Evolutionary conservation across 2,329 filamentous ascomycete genomes (phyloP).

Genomic region (Xylariaceae sp.): DNA sequence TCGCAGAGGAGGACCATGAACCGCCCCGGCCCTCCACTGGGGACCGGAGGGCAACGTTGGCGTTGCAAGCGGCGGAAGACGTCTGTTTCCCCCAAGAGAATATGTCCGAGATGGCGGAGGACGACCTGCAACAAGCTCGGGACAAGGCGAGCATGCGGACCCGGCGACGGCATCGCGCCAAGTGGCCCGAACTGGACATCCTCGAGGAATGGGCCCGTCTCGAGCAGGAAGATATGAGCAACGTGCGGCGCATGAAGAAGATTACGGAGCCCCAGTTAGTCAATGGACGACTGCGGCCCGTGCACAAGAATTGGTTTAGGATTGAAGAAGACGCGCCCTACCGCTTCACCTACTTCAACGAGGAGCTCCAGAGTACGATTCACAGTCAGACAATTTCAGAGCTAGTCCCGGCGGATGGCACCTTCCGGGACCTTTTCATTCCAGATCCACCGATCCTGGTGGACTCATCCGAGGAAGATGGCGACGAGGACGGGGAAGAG

Average conservation of each 20-base stretch:
- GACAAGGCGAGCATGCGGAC: conserved; percentile 33
- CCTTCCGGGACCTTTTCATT: conserved; percentile 83
- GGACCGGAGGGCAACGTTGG: conserved; percentile 52
- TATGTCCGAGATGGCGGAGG: conserved; percentile 75
- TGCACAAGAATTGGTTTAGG: conserved; percentile 75
- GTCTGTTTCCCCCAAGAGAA: conserved; percentile 84
- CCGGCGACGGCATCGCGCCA: conserved; percentile 56
- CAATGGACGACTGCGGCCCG: conserved; percentile 78
- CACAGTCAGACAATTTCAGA: conserved; percentile 95
- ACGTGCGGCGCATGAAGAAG: conserved; percentile 79
- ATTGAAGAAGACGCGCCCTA: conserved; percentile 88
- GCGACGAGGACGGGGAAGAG: conserved; percentile 36
- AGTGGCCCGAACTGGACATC: conserved; percentile 81
- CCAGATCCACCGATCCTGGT: conserved; percentile 74
- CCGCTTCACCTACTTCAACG: conserved; percentile 97
- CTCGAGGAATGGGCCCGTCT: conserved; percentile 86
- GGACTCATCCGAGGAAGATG: conserved; percentile 59
- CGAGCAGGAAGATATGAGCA: conserved; percentile 82
- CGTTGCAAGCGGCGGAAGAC: conserved; percentile 69
- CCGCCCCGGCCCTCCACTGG: conserved; percentile 30
- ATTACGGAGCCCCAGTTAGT: conserved; percentile 92
- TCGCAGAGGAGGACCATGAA: conserved; percentile 21
- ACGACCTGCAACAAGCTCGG: conserved; percentile 55
- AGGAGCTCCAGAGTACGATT: conserved; percentile 91
- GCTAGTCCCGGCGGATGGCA: conserved; percentile 76